Evolutionary conservation across 2,329 filamentous ascomycete genomes (phyloP).

Genomic region (Grosmannia clavigera): DNA sequence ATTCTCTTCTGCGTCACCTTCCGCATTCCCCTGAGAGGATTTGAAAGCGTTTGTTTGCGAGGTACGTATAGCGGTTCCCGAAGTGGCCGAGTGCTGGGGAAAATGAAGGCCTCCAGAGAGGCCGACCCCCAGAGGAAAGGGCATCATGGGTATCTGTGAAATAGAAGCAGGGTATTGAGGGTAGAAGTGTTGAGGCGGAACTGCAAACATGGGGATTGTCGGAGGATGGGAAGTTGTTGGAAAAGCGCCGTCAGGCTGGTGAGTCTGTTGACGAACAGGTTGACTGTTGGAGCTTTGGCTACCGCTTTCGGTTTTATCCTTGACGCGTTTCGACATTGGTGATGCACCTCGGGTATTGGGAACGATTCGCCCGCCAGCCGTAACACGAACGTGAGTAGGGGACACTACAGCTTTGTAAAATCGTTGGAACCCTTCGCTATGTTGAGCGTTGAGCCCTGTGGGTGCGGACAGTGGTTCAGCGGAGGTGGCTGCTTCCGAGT

Average conservation of each 20-base stretch:
- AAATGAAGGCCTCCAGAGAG: slow-evolving; percentile 12
- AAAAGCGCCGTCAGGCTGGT: background rate
- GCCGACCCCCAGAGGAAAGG: slow-evolving; percentile 25
- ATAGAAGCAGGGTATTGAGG: slow-evolving; percentile 13
- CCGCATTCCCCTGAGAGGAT: slow-evolving; percentile 10
- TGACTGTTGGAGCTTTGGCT: slow-evolving; percentile 13
- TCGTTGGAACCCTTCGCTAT: slow-evolving; percentile 52
- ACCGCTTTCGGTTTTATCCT: slow-evolving; percentile 22
- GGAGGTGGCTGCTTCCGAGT: slow-evolving; percentile 31
- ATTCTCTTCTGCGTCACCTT: slow-evolving; percentile 12
- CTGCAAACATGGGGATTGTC: slow-evolving; percentile 15
- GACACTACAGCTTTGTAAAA: slow-evolving; percentile 59
- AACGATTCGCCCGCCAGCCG: slow-evolving; percentile 54
- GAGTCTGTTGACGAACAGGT: slow-evolving; percentile 4
- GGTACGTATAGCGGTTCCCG: background rate
- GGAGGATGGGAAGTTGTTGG: slow-evolving; percentile 2
- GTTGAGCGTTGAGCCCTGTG: slow-evolving; percentile 38
- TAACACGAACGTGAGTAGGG: slow-evolving; percentile 54
- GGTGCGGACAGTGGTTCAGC: slow-evolving; percentile 42
- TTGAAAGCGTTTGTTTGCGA: slow-evolving; percentile 11
- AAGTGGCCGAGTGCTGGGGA: background rate
- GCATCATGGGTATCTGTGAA: slow-evolving; percentile 24
- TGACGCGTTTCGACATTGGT: slow-evolving; percentile 39
- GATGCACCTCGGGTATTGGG: slow-evolving; percentile 45
- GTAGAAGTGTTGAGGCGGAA: slow-evolving; percentile 10